phyloP scores from a whole-genome alignment of 2,329 filamentous ascomycete genomes.

The Coleophoma eucalyptorum region DNA sequence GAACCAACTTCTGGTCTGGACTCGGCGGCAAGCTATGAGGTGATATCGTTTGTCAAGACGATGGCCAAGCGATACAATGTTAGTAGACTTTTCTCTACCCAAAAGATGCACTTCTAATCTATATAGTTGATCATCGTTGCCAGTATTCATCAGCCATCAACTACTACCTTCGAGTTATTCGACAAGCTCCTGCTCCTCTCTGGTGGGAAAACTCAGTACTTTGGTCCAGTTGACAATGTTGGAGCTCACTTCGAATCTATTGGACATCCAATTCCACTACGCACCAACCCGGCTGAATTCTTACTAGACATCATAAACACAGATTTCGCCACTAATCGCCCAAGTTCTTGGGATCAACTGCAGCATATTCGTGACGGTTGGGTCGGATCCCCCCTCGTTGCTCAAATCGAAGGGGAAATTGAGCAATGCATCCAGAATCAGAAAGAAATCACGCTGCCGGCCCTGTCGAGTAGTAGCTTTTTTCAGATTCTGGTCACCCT shows the following conservation, averaged over 20 bases:
- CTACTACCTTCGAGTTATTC: conserved; percentile 74
- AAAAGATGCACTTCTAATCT: conserved; percentile 13
- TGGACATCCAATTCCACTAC: conserved; percentile 59
- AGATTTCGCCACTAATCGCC: conserved; percentile 59
- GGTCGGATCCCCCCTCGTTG: conserved; percentile 41
- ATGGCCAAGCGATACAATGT: conserved; percentile 65
- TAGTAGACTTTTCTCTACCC: conserved; percentile 20
- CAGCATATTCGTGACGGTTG: conserved; percentile 51
- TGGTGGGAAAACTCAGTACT: conserved; percentile 67
- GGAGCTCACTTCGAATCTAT: conserved; percentile 59
- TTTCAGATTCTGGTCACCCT: conserved; percentile 54
- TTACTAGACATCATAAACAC: conserved; percentile 75
- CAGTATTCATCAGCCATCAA: conserved; percentile 83
- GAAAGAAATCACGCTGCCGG: conserved; percentile 7
- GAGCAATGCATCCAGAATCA: conserved; percentile 8
- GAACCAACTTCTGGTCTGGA: conserved; percentile 84
- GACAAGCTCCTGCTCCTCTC: conserved; percentile 76
- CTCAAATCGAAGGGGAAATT: conserved; percentile 26
- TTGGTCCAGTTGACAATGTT: conserved; percentile 57
- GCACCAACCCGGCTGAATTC: conserved; percentile 78
- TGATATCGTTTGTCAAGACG: conserved; percentile 65
- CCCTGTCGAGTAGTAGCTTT: conserved; percentile 25
- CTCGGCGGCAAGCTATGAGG: conserved; percentile 71
- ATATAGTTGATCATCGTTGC: conserved; percentile 69
- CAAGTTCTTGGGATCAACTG: conserved; percentile 43